Evolutionary conservation across 129 eudicot genomes (phyloP).

Genomic region (Chrysanthemum makinoi): DNA sequence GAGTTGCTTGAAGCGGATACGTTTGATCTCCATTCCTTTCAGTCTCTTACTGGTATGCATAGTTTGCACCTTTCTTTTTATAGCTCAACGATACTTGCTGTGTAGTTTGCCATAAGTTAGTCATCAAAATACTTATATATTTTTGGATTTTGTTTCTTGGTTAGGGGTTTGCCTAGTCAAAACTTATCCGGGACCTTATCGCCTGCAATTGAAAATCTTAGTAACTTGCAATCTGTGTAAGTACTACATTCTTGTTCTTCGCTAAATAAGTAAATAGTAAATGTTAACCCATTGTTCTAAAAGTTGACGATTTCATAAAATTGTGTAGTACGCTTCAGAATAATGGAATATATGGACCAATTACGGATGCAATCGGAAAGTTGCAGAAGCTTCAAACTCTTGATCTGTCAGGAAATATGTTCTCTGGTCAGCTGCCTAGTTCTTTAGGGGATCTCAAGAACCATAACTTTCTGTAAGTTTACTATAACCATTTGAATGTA

Average conservation of each 20-base stretch:
- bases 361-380: slow-evolving; percentile 70
- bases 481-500: slow-evolving; percentile 6
- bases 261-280: background rate
- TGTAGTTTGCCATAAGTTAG: background rate
- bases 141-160: slow-evolving; percentile 23
- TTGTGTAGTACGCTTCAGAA: slow-evolving; percentile 75
- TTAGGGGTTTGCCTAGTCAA: slow-evolving; percentile 89
- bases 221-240: slow-evolving; percentile 87
- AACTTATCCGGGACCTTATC: slow-evolving; percentile 83
- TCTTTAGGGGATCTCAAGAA: slow-evolving; percentile 69
- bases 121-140: slow-evolving; percentile 4
- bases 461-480: slow-evolving; percentile 83
- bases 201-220: slow-evolving; percentile 82
- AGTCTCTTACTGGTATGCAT: no score
- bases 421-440: slow-evolving; percentile 69
- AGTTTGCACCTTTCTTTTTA: background rate
- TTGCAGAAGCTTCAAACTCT: slow-evolving; percentile 85
- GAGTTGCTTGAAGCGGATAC: no score
- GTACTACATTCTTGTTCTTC: slow-evolving; percentile 21
- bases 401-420: slow-evolving; percentile 78
- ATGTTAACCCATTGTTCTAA: background rate
- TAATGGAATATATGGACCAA: slow-evolving; percentile 72
- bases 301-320: slow-evolving; percentile 4
- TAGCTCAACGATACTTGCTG: background rate
- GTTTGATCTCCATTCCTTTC: no score